Evolutionary conservation across 164 flowering plant genomes (phyloP).

Genomic region (Vitis vinifera): DNA sequence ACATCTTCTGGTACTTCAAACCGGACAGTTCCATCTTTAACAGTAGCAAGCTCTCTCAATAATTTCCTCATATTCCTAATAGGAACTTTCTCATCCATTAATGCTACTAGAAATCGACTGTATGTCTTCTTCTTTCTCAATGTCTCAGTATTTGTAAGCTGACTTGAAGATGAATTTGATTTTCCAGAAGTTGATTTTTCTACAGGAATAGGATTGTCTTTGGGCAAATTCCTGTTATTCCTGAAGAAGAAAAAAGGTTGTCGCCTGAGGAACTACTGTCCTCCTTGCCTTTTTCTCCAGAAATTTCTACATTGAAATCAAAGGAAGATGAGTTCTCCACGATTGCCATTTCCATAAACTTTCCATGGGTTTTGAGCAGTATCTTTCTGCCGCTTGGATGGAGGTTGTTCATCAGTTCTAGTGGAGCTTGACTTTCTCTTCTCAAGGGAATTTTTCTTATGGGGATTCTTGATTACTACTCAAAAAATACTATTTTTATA

Average conservation of each 20-base stretch:
- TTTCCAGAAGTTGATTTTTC: conserved; percentile 5
- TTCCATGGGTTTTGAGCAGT: conserved; percentile 24
- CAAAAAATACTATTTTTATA: no score
- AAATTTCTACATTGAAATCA: no score
- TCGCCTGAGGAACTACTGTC: not conserved
- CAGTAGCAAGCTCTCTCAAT: conserved; percentile 29
- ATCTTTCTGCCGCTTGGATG: conserved; percentile 60
- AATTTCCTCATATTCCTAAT: conserved; percentile 29
- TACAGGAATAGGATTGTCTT: not conserved
- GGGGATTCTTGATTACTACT: not conserved
- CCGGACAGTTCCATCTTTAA: conserved; percentile 46
- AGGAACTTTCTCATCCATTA: conserved; percentile 14
- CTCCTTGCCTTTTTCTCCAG: not conserved
- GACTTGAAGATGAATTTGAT: conserved; percentile 2
- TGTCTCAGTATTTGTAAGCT: not conserved
- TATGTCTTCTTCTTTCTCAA: not conserved
- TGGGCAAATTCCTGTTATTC: conserved; percentile 1
- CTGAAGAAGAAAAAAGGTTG: no score
- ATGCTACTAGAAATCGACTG: conserved; percentile 1
- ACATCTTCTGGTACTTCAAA: conserved; percentile 49
- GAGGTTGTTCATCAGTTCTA: conserved; percentile 43
- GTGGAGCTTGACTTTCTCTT: conserved; percentile 62
- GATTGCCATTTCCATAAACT: conserved; percentile 15
- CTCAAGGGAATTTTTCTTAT: conserved; percentile 41
- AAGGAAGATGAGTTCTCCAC: not conserved